phyloP scores from a whole-genome alignment of 2,329 filamentous ascomycete species.

The Penicillium hesseltinei region DNA sequence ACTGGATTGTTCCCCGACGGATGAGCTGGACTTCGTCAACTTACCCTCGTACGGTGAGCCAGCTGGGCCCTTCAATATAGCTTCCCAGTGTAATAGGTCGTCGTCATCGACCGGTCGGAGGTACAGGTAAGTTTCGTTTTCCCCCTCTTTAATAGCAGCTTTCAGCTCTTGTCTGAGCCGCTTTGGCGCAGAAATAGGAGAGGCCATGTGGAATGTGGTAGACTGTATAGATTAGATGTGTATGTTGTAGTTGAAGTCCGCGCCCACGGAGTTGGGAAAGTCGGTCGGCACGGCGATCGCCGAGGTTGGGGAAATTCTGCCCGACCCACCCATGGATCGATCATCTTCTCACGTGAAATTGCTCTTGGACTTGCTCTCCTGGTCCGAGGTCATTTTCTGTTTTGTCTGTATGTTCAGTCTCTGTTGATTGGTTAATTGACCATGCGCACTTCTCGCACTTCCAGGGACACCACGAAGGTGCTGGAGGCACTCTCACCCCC shows the following conservation, averaged over 20 bases:
- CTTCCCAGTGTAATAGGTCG: slow-evolving; percentile 59
- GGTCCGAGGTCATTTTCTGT: not conserved
- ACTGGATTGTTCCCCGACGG: not conserved
- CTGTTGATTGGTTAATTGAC: not conserved
- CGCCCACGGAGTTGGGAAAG: slow-evolving; percentile 1
- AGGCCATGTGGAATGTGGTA: slow-evolving; percentile 22
- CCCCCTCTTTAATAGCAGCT: slow-evolving; percentile 54
- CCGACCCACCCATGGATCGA: slow-evolving; percentile 8
- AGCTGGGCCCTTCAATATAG: slow-evolving; percentile 58
- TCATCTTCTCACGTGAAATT: slow-evolving; percentile 22
- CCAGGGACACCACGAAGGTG: slow-evolving; percentile 59
- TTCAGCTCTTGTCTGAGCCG: slow-evolving; percentile 62
- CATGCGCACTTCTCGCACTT: slow-evolving; percentile 60
- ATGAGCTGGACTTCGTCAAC: not conserved
- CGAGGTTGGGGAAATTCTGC: slow-evolving; percentile 24
- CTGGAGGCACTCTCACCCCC: slow-evolving; percentile 48
- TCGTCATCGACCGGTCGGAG: slow-evolving; percentile 58
- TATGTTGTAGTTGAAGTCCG: not conserved
- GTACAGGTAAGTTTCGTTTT: slow-evolving; percentile 45
- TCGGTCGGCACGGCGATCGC: slow-evolving; percentile 13
- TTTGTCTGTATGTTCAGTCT: not conserved
- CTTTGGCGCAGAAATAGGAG: slow-evolving; percentile 29
- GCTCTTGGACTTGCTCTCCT: not conserved
- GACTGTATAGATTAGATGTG: slow-evolving; percentile 3
- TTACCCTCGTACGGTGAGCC: slow-evolving; percentile 61